phyloP scores from a whole-genome alignment of 345 rosid genomes.

The Acer saccharum region DNA sequence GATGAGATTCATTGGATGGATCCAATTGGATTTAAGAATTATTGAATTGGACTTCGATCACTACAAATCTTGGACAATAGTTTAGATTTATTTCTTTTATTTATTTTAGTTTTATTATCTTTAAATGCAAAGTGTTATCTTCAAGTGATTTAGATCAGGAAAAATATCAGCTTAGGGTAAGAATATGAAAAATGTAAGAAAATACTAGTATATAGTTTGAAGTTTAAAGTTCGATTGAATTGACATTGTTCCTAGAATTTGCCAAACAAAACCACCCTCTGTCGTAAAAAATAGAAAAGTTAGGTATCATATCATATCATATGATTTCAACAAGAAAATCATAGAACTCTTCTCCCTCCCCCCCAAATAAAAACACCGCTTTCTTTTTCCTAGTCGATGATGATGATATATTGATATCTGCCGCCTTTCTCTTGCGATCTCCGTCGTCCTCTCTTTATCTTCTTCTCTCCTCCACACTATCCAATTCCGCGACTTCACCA shows the following conservation, averaged over 20 bases:
- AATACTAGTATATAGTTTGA: background rate
- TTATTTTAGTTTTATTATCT: too few species aligned
- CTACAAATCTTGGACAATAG: too few species aligned
- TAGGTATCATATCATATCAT: background rate
- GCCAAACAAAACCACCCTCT: background rate
- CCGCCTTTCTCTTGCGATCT: background rate
- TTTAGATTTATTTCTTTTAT: too few species aligned
- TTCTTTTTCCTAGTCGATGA: constrained; percentile 2
- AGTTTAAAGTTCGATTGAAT: background rate
- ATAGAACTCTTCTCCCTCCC: constrained; percentile 13
- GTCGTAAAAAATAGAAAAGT: background rate
- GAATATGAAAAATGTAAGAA: too few species aligned
- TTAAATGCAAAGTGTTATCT: too few species aligned
- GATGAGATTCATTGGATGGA: too few species aligned
- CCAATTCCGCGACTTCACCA: constrained; percentile 9
- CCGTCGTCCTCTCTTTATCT: constrained; percentile 15
- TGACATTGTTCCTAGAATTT: background rate
- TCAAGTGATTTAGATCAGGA: too few species aligned
- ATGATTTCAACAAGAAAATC: constrained; percentile 19
- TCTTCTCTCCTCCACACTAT: background rate
- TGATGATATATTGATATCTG: background rate
- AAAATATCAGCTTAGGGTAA: too few species aligned
- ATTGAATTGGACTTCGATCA: too few species aligned
- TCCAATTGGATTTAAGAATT: too few species aligned
- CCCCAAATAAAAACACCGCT: background rate